These are phyloP conservation scores for Tricholoma hemisulphureum DNA, from an alignment of 768 basidiomycete species.

Conservation along the genomic window DNA sequence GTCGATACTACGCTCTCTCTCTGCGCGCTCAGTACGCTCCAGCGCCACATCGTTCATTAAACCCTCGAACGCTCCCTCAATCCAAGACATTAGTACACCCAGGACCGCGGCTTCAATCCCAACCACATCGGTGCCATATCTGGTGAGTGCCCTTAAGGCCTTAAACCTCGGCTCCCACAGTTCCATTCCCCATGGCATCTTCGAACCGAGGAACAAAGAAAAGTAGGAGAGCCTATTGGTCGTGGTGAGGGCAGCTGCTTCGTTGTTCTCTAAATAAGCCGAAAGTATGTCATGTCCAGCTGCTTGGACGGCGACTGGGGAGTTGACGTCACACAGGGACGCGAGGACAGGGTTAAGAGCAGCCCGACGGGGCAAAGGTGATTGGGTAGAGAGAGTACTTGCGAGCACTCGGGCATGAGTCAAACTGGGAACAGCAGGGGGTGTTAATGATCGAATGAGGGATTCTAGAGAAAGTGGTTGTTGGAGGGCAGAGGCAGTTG, in stretches of 20 bases:
- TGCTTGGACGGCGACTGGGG: conserved; percentile 57
- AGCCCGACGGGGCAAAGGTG: conserved; percentile 54
- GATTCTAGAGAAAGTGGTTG: conserved; percentile 36
- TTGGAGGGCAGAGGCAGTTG: conserved; percentile 22
- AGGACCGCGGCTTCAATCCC: conserved; percentile 64
- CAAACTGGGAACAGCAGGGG: conserved; percentile 66
- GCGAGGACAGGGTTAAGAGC: conserved; percentile 59
- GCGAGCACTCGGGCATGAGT: conserved; percentile 62
- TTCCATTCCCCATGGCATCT: conserved; percentile 57
- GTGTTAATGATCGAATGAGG: conserved; percentile 45
- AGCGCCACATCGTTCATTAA: conserved; percentile 33
- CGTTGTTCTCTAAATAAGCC: conserved; percentile 64
- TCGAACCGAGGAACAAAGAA: conserved; percentile 53
- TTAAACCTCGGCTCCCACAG: conserved; percentile 71
- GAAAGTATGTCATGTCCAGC: conserved; percentile 72
- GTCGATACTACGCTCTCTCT: conserved; percentile 65
- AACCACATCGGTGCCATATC: conserved; percentile 54
- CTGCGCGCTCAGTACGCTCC: conserved; percentile 44
- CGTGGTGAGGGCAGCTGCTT: conserved; percentile 44
- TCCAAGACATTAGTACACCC: conserved; percentile 60
- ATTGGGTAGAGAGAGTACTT: conserved; percentile 43
- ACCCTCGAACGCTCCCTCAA: conserved; percentile 61
- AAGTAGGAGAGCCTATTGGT: conserved; percentile 65
- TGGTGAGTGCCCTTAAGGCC: conserved; percentile 64
- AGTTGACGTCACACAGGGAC: conserved; percentile 53